A percentile compares a stretch with the other conserved stretches of the same genome.
Conservation (phyloP, 2,329 filamentous ascomycete species). For the Penicillium brevicompactum region DNA sequence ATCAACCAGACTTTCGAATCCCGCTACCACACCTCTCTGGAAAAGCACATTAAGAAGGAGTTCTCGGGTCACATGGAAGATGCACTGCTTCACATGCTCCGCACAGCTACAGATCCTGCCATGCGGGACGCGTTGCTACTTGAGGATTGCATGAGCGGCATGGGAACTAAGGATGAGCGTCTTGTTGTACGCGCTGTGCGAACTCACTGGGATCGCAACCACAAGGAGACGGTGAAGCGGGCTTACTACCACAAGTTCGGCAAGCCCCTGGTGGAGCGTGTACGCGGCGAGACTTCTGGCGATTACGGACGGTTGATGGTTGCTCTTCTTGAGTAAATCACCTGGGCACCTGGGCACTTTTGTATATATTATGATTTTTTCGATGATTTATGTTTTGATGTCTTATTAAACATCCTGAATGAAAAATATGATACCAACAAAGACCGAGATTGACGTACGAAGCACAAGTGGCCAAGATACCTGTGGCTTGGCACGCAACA, state of each 20-base stretch:
- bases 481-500: not conserved
- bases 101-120: conserved; percentile 74
- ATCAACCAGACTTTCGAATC: conserved; percentile 74
- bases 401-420: conserved; percentile 1
- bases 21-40: conserved; percentile 70
- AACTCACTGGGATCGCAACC: conserved; percentile 77
- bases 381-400: not conserved
- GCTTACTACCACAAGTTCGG: conserved; percentile 75
- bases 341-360: not conserved
- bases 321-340: conserved; percentile 55
- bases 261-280: conserved; percentile 66
- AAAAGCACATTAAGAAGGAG: conserved; percentile 74
- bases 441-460: not conserved
- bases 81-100: conserved; percentile 78
- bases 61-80: conserved; percentile 93
- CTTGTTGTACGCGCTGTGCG: conserved; percentile 77
- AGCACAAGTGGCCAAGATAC: not conserved
- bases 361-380: conserved; percentile 6
- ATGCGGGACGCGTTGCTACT: conserved; percentile 79
- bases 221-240: conserved; percentile 74
- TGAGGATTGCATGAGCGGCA: conserved; percentile 84
- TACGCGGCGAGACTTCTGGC: conserved; percentile 81
- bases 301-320: conserved; percentile 79
- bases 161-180: conserved; percentile 82
- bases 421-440: conserved; percentile 1